Percentiles rank a stretch among this genome's conserved stretches.
These are phyloP conservation scores for Colletotrichum coccodes DNA, from an alignment of 2,329 filamentous ascomycete genomes.

Conservation along the genomic window DNA sequence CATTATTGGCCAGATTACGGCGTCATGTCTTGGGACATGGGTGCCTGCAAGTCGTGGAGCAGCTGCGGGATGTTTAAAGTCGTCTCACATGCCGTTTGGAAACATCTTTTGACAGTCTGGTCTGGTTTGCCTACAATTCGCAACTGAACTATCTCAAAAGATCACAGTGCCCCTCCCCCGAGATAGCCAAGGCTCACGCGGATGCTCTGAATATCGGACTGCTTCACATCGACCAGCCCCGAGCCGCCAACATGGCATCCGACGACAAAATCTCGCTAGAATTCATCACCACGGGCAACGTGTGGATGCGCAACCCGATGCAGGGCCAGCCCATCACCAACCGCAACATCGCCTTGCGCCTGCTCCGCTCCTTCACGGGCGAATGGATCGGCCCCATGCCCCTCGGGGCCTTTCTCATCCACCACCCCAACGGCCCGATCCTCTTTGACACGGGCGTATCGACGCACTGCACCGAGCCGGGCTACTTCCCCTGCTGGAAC, in stretches of 20 bases:
- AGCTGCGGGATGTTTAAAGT: not conserved
- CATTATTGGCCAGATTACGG: slow-evolving; percentile 25
- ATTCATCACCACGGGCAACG: slow-evolving; percentile 37
- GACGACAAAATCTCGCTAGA: slow-evolving; percentile 12
- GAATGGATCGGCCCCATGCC: slow-evolving; percentile 35
- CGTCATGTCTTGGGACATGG: not conserved
- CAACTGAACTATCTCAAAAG: no score
- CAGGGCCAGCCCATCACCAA: slow-evolving; percentile 34
- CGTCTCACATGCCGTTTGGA: not conserved
- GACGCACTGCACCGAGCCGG: slow-evolving; percentile 33
- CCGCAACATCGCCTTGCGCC: slow-evolving; percentile 33
- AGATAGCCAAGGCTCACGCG: no score
- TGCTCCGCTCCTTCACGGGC: slow-evolving; percentile 35
- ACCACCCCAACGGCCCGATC: slow-evolving; percentile 35
- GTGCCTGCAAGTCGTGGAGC: not conserved
- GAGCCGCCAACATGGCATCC: not conserved
- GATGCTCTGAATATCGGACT: not conserved
- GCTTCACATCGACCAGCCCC: not conserved
- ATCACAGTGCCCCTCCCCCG: not conserved
- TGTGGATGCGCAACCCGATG: slow-evolving; percentile 33
- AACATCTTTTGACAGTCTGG: no score
- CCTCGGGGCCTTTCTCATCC: slow-evolving; percentile 37
- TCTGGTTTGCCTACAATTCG: not conserved
- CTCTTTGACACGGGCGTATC: slow-evolving; percentile 39
- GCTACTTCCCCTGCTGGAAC: slow-evolving; percentile 36